Evolutionary conservation across 495 filamentous ascomycete species (phyloP).

Genomic region (Durotheca rogersii): DNA sequence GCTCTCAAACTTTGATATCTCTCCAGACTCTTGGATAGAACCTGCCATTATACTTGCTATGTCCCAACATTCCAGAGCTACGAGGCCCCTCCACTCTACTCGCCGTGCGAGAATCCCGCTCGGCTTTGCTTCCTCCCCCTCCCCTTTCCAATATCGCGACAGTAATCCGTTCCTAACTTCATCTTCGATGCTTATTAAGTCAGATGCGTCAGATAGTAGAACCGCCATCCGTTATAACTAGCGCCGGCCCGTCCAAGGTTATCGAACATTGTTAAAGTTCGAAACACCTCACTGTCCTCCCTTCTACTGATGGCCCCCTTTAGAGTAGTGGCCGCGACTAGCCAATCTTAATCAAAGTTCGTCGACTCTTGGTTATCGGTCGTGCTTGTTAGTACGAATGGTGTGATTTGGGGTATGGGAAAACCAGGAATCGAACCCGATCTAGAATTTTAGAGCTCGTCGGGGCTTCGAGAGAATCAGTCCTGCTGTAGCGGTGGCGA

Average conservation of each 20-base stretch:
- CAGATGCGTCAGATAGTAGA: constrained; percentile 29
- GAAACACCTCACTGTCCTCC: constrained; percentile 23
- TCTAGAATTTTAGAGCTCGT: neutral
- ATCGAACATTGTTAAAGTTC: constrained; percentile 18
- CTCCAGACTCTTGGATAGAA: constrained; percentile 19
- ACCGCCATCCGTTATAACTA: constrained; percentile 32
- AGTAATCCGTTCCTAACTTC: constrained; percentile 15
- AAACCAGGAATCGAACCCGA: constrained; percentile 1
- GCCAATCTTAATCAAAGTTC: constrained; percentile 3
- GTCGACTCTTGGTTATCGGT: constrained; percentile 7
- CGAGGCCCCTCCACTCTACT: neutral
- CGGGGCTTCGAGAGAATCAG: constrained; percentile 1
- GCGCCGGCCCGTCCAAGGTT: constrained; percentile 31
- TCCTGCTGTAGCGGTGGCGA: neutral
- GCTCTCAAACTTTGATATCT: constrained; percentile 16
- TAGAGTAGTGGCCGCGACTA: constrained; percentile 12
- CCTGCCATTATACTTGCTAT: constrained; percentile 20
- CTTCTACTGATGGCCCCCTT: constrained; percentile 10
- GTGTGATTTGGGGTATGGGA: neutral
- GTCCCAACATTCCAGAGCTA: neutral
- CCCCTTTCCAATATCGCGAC: constrained; percentile 21
- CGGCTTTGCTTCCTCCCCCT: constrained; percentile 25
- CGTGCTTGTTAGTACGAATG: neutral
- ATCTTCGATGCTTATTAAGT: constrained; percentile 31
- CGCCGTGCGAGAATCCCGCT: constrained; percentile 15